Evolutionary conservation across 73 alveolate species (phyloP), one percentile per base, ranked within the genome.

Genomic region (Breviolum minutum): DNA sequence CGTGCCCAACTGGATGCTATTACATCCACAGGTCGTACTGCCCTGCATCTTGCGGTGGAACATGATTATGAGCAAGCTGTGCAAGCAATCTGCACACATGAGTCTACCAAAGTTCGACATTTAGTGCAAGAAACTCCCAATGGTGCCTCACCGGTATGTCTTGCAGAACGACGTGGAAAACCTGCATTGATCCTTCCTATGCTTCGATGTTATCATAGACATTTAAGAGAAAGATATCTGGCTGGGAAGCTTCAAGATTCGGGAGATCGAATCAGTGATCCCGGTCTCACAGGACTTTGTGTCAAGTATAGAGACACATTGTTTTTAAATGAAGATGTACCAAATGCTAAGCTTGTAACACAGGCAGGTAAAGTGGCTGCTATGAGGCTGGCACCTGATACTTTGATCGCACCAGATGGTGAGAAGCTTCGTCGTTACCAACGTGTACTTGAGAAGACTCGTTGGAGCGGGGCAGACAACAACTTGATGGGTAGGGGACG

Each of bases 211-310:
- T 92, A 92, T 68, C 98, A 92, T 68, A 29, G 89, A 64, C 98
- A 92, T 64, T 84, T 92, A 77, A 76, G 98, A 27, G 98, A 92
- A 62, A 54, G 98, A 32, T 92, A 74, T 48, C 90, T 92, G 11
- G 89, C 98, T 8, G 98, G 98, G 22, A 92, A 92, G 98, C 98
- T 92, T 20, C 89, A 80, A 48, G 98, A 92, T 62, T 90, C 98
- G 0, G 89, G 90, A 20, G 98, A 92, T 84, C 74, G 73, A 68
- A 68, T 92, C 48, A 92, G 98, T 40, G 80, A 92, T 64, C 71
- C 81, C 7, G 66, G 48, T 7, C 68, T 92, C 63, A 92, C 98
- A 26, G 98, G 90, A 81, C 79, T 92, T 10, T 92, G 98, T 66
- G 32, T 92, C 48, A 79, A 92, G 68, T 68, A 92, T 40, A 88